Evolutionary conservation across 805 yeast species (phyloP).

Genomic region (Saccharomyces eubayanus): DNA sequence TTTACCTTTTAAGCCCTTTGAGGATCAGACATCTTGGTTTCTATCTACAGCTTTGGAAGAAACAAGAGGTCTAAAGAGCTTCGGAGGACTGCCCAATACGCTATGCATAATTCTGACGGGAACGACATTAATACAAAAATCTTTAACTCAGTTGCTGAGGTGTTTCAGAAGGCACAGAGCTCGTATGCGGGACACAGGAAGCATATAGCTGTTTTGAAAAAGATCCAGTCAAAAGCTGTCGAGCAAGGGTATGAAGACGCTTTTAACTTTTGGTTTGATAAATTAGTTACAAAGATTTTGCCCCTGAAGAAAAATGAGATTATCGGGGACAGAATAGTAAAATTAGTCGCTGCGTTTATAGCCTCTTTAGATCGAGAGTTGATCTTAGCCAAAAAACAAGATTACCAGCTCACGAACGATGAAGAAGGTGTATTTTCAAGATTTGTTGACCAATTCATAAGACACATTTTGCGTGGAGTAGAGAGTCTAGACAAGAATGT

Average conservation of each 20-base stretch:
- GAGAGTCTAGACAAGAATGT: constrained; percentile 71
- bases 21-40: not conserved
- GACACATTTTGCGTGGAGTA: constrained; percentile 67
- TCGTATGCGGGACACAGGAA: constrained; percentile 71
- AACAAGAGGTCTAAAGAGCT: not conserved
- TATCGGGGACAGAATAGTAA: constrained; percentile 69
- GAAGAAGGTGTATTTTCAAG: constrained; percentile 38
- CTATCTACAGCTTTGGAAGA: not conserved
- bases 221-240: constrained; percentile 48
- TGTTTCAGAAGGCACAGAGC: constrained; percentile 73
- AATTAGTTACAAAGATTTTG: constrained; percentile 54
- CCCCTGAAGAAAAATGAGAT: constrained; percentile 60
- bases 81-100: not conserved
- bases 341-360: constrained; percentile 53
- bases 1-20: not conserved
- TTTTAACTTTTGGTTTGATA: constrained; percentile 54
- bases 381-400: constrained; percentile 18
- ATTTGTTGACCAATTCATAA: constrained; percentile 53
- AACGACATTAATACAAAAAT: constrained; percentile 31
- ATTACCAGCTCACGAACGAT: constrained; percentile 17
- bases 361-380: constrained; percentile 35
- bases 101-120: constrained; percentile 10
- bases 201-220: constrained; percentile 54
- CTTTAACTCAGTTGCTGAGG: constrained; percentile 46
- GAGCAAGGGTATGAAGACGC: constrained; percentile 45